Percentiles rank a stretch among this genome's conserved stretches.
phyloP scores from a whole-genome alignment of 352 stramenopile genomes.

The Blastocystis hominis region DNA sequence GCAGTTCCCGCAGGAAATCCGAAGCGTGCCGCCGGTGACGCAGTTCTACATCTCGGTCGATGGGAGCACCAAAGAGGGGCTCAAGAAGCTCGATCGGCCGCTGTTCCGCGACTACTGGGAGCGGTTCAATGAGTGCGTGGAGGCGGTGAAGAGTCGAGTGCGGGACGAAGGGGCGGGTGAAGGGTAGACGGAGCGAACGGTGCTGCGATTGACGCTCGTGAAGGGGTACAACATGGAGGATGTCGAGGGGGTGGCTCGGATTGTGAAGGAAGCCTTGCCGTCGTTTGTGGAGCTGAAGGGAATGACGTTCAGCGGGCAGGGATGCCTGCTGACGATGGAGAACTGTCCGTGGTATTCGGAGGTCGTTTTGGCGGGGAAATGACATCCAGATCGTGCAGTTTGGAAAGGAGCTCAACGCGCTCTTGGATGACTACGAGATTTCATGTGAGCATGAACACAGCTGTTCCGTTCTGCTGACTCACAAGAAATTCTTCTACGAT shows the following conservation, averaged over 20 bases:
- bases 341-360: slow-evolving; percentile 95
- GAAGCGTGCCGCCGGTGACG: slow-evolving; percentile 83
- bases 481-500: slow-evolving; percentile 71
- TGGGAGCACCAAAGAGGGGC: slow-evolving; percentile 83
- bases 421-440: slow-evolving; percentile 77
- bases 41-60: slow-evolving; percentile 97
- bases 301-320: slow-evolving; percentile 91
- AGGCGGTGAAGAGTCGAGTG: slow-evolving; percentile 74
- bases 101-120: slow-evolving; percentile 95
- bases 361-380: slow-evolving; percentile 71
- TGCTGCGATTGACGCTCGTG: slow-evolving; percentile 90
- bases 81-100: slow-evolving; percentile 85
- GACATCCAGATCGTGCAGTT: slow-evolving; percentile 66
- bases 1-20: slow-evolving; percentile 91
- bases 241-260: background rate
- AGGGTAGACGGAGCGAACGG: slow-evolving; percentile 80
- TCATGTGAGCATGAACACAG: slow-evolving; percentile 89
- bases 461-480: slow-evolving; percentile 84
- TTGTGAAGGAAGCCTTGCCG: slow-evolving; percentile 70
- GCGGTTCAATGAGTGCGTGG: slow-evolving; percentile 79
- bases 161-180: background rate
- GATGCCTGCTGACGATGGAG: slow-evolving; percentile 92
- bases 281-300: slow-evolving; percentile 91
- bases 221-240: slow-evolving; percentile 89
- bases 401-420: slow-evolving; percentile 66